phyloP scores from a whole-genome alignment of 176 grass and related monocot species.

The Carex parvula region DNA sequence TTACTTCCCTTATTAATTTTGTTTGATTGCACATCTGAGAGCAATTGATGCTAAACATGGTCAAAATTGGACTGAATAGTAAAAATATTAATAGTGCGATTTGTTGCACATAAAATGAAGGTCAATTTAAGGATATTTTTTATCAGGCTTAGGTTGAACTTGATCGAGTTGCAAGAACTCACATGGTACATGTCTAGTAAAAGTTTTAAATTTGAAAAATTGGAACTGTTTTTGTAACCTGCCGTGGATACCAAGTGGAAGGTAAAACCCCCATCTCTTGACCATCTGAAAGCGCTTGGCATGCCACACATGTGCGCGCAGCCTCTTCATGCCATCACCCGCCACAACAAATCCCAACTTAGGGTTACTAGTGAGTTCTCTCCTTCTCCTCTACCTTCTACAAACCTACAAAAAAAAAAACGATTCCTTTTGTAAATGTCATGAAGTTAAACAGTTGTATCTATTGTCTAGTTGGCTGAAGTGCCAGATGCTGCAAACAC shows the following conservation, averaged over 20 bases:
- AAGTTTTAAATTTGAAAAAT: background rate
- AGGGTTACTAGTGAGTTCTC: conserved; percentile 55
- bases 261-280: conserved; percentile 67
- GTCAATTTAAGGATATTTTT: too few relatives aligned
- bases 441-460: conserved; percentile 17
- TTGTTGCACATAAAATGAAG: background rate
- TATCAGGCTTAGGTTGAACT: too few relatives aligned
- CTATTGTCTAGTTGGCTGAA: conserved; percentile 4
- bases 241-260: conserved; percentile 52
- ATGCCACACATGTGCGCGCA: conserved; percentile 84
- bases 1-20: too few relatives aligned
- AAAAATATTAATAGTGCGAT: background rate
- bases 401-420: background rate
- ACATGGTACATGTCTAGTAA: background rate
- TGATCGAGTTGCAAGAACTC: too few relatives aligned
- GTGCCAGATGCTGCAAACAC: conserved; percentile 26
- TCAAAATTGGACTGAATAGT: too few relatives aligned
- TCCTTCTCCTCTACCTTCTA: conserved; percentile 55
- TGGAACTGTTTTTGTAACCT: conserved; percentile 30
- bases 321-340: conserved; percentile 47
- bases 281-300: conserved; percentile 83
- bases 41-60: too few relatives aligned
- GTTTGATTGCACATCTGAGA: too few relatives aligned
- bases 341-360: conserved; percentile 49
- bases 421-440: too few relatives aligned